These are phyloP conservation scores for Malus domestica DNA, from an alignment of 306 rosid genomes.

Conservation along the genomic window DNA sequence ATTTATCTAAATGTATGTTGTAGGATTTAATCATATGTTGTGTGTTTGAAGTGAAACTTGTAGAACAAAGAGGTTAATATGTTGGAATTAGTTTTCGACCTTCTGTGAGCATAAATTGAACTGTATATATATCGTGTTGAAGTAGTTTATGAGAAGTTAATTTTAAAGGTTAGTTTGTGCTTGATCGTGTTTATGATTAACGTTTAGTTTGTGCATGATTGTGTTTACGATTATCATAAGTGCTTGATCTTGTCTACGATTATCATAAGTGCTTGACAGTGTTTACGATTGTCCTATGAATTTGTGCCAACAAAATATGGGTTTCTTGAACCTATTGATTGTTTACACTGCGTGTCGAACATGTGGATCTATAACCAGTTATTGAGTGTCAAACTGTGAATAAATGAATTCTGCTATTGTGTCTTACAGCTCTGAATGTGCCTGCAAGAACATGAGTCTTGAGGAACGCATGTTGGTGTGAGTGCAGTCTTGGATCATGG, in stretches of 20 bases:
- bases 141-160: background rate
- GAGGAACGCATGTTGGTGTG: slow-evolving; percentile 76
- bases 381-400: slow-evolving; percentile 49
- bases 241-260: background rate
- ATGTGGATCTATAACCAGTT: slow-evolving; percentile 52
- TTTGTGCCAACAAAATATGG: background rate
- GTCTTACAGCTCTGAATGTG: slow-evolving; percentile 91
- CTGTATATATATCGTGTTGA: background rate
- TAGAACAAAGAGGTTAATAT: background rate
- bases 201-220: background rate
- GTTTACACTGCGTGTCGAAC: slow-evolving; percentile 17
- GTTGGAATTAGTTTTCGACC: background rate
- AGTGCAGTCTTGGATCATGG: slow-evolving; percentile 63
- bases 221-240: background rate
- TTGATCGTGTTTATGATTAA: too few species aligned
- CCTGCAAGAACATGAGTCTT: slow-evolving; percentile 67
- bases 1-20: background rate
- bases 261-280: background rate
- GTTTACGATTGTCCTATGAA: background rate
- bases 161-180: background rate
- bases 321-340: slow-evolving; percentile 8
- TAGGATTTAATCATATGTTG: background rate
- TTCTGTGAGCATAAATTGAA: background rate
- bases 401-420: slow-evolving; percentile 81
- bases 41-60: background rate